Evolutionary conservation across 768 basidiomycete species (phyloP).

Genomic region (Thelephora aurantiotincta): DNA sequence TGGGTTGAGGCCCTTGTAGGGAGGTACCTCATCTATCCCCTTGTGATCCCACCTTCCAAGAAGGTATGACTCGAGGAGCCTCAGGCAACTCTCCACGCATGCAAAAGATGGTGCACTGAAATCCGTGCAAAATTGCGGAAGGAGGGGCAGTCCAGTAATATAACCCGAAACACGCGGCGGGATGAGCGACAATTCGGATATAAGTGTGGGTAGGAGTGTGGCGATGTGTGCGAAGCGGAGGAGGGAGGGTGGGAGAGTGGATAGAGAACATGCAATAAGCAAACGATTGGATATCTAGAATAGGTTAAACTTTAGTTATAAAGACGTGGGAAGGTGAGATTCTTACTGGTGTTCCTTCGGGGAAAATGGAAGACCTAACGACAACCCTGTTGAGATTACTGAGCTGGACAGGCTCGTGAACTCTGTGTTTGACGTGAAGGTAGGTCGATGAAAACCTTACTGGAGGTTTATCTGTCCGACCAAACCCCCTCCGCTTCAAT

Average conservation of each 20-base stretch:
- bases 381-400: constrained; percentile 21
- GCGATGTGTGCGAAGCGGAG: constrained; percentile 17
- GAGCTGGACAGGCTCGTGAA: constrained; percentile 15
- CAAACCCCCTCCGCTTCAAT: constrained; percentile 36
- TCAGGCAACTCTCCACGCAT: constrained; percentile 40
- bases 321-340: constrained; percentile 9
- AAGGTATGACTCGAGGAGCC: constrained; percentile 48
- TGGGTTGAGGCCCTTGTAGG: constrained; percentile 11
- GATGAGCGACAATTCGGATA: constrained; percentile 25
- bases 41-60: constrained; percentile 37
- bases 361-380: constrained; percentile 19
- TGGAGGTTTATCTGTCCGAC: constrained; percentile 39
- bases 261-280: constrained; percentile 36
- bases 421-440: too few relatives aligned
- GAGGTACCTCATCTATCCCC: constrained; percentile 6
- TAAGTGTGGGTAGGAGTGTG: constrained; percentile 7
- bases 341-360: constrained; percentile 18
- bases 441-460: constrained; percentile 23
- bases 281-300: constrained; percentile 40
- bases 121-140: constrained; percentile 14
- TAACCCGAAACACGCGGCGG: constrained; percentile 24
- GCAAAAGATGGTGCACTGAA: constrained; percentile 23
- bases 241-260: constrained; percentile 29
- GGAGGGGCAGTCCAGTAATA: constrained; percentile 24
- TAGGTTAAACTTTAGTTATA: not conserved